Percentiles rank a stretch among this genome's conserved stretches.
Evolutionary conservation across 1,284 basidiomycete genomes (phyloP).

Genomic region (Puccinia triticina): DNA sequence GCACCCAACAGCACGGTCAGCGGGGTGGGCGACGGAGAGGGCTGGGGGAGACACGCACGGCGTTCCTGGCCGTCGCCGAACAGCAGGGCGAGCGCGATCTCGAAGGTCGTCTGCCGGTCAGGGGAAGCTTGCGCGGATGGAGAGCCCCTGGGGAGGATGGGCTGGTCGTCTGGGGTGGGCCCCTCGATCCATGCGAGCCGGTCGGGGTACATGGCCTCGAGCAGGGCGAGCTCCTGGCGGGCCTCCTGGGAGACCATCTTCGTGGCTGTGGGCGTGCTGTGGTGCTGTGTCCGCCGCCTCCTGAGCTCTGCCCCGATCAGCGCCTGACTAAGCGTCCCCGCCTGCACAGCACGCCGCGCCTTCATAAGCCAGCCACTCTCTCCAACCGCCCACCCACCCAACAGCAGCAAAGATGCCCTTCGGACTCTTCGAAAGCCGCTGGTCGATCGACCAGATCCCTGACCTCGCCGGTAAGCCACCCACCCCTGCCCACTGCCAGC

Average conservation of each 20-base stretch:
- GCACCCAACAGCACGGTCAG: no score
- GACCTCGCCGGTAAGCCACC: slow-evolving; percentile 28
- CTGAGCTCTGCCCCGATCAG: not conserved
- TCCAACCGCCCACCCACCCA: not conserved
- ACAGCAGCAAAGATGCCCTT: slow-evolving; percentile 15
- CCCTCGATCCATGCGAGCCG: slow-evolving; percentile 2
- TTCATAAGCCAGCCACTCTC: not conserved
- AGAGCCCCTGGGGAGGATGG: not conserved
- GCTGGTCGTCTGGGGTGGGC: not conserved
- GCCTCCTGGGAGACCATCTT: not conserved
- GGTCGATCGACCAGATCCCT: slow-evolving; percentile 18
- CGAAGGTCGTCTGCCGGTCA: not conserved
- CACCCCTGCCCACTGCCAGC: no score
- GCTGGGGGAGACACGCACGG: no score
- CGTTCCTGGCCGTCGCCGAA: not conserved
- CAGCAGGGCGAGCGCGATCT: not conserved
- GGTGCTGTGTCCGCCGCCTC: not conserved
- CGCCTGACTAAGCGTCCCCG: no score
- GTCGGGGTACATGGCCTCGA: slow-evolving; percentile 30
- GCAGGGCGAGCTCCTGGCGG: not conserved
- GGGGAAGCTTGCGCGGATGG: no score
- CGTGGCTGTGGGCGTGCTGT: not conserved
- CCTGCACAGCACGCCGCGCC: not conserved
- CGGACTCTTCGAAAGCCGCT: slow-evolving; percentile 26
- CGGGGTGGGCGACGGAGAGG: no score